A percentile compares a stretch with the other conserved stretches of the same genome.
Conservation (phyloP, 331 rosid genomes). For the Malus hybrid region DNA sequence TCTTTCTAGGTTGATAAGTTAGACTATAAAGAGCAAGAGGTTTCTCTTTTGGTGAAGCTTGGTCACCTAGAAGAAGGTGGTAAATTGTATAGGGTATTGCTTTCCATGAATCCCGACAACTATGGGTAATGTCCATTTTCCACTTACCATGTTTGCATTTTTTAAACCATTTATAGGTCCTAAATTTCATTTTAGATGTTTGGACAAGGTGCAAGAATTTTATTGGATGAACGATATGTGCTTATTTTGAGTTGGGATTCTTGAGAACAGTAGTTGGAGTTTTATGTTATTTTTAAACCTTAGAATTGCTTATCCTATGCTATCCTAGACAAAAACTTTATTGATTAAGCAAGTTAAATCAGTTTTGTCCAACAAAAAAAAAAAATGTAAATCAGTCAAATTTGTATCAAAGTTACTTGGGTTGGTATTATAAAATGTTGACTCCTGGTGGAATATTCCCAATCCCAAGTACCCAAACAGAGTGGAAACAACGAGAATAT, state of each 20-base stretch:
- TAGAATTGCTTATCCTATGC: background rate
- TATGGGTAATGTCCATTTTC: conserved; percentile 46
- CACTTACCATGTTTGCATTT: background rate
- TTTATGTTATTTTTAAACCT: background rate
- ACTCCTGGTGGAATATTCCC: background rate
- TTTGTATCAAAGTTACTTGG: background rate
- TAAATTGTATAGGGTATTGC: conserved; percentile 53
- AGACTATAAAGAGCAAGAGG: conserved; percentile 77
- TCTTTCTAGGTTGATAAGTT: conserved; percentile 70
- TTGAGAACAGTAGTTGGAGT: background rate
- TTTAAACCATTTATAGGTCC: background rate
- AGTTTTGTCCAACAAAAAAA: no score
- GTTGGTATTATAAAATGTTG: background rate
- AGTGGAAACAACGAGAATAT: background rate
- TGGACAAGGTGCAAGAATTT: background rate
- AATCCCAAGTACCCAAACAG: background rate
- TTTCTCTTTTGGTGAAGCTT: conserved; percentile 83
- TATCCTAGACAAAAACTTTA: background rate
- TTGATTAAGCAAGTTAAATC: background rate
- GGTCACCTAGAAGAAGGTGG: conserved; percentile 65
- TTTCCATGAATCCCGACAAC: conserved; percentile 91
- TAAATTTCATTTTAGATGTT: background rate
- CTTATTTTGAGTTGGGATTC: background rate
- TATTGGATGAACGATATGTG: background rate
- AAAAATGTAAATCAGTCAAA: no score